Evolutionary conservation across 352 stramenopile genomes (phyloP).

Genomic region (Pythium periplocum): DNA sequence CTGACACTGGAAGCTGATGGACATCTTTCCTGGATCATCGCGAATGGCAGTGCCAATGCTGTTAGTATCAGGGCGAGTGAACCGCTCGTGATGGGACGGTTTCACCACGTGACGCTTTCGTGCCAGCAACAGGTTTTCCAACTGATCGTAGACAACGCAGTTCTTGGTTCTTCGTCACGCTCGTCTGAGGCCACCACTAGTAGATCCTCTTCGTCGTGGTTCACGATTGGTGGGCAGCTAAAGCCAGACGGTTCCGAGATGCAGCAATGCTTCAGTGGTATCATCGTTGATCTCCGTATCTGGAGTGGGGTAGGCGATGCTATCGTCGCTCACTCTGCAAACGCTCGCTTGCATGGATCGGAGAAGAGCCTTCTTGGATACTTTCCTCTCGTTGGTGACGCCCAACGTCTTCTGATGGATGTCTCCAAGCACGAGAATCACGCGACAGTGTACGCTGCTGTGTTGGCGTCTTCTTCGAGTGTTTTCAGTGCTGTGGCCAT

Average conservation of each 20-base stretch:
- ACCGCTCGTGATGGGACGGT: constrained; percentile 36
- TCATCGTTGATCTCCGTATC: constrained; percentile 65
- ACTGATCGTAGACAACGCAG: constrained; percentile 36
- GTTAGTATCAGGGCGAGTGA: constrained; percentile 5
- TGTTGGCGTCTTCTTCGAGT: constrained; percentile 3
- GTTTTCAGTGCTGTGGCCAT: constrained; percentile 1
- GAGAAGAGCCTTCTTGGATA: constrained; percentile 60
- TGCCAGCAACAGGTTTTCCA: constrained; percentile 25
- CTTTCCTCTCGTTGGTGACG: constrained; percentile 65
- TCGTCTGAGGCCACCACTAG: too few species aligned
- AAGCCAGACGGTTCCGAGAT: constrained; percentile 24
- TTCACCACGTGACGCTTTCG: constrained; percentile 58
- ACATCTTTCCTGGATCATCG: too few species aligned
- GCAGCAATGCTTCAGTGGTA: constrained; percentile 46
- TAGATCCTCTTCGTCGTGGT: constrained; percentile 14
- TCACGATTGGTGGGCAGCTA: constrained; percentile 48
- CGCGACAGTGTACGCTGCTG: constrained; percentile 40
- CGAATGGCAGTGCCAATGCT: too few species aligned
- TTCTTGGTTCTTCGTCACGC: too few species aligned
- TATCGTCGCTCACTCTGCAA: neutral
- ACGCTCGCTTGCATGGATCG: constrained; percentile 25
- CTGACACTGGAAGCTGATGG: constrained; percentile 32
- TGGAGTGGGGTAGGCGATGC: constrained; percentile 22
- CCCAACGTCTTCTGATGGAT: constrained; percentile 62
- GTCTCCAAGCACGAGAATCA: constrained; percentile 69